Base-by-base conservation (phyloP, 2,329 filamentous ascomycete genomes). In the Chlorencoelia australis region DNA sequence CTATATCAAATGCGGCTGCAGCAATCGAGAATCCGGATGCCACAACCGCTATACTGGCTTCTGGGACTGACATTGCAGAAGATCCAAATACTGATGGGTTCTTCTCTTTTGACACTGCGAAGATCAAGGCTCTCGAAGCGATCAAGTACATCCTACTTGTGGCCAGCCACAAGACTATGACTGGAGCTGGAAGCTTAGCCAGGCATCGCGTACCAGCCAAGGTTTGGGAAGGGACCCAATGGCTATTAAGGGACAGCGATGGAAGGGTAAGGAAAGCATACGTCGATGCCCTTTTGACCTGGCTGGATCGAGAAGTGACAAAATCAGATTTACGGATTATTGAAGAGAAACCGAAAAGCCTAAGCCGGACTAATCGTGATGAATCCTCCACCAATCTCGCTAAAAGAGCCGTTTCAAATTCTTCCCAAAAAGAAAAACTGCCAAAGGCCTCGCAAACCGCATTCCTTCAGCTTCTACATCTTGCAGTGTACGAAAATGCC, bases 161-260 rank as follows among this genome's bases (percentile, higher is more conserved):
- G 15, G 87, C 89, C 3, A 94, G 93, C 27, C 71, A 70, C 46
- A 71, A 68, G 15, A 75, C 69, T 47, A 63, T 69, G 41, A 68
- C 64, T 47, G 71, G 70, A 46, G 76, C 69, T 55, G 76, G 69
- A 55, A 73, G 73, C 19, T 71, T 91, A 34, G 75, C 77, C 5
- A 73, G 87, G 44, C 84, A 81, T 55, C 75, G 69, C 26, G 83
- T 93, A 1, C 79, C 83, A 0, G 69, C 94, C 7, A 73, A 82
- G 37, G 82, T 88, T 0, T 98, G 91, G 91, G 88, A 96, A 59
- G 86, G 85, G n/a, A 94, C 88, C 0, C 86, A 95, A 43, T 94
- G 86, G 84, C 73, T 96, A 29, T 64, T 96, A 14, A 78, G 82
- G 24, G 89, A 95, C 52, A 69, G 75, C 1, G 80, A 88, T 50